phyloP scores from a whole-genome alignment of 345 rosid genomes.

The Psidium friedrichsthalianum region DNA sequence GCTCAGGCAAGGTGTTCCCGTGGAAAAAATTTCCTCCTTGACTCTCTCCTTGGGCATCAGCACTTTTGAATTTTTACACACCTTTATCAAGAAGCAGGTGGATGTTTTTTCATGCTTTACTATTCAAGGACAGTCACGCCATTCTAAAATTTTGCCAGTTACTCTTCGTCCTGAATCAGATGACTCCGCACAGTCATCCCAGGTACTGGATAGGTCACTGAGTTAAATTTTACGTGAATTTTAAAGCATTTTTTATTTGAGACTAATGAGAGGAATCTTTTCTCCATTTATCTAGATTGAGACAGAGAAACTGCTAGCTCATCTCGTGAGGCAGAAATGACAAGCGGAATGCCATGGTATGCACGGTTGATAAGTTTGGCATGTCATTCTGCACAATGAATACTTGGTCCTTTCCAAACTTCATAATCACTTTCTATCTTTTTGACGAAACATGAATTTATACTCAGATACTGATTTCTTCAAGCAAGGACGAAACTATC shows the following conservation, averaged over 20 bases:
- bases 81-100: conserved; percentile 86
- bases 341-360: conserved; percentile 84
- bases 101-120: background rate
- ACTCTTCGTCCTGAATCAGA: conserved; percentile 90
- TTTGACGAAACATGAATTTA: background rate
- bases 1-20: conserved; percentile 57
- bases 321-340: conserved; percentile 94
- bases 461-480: background rate
- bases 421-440: background rate
- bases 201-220: conserved; percentile 32
- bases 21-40: conserved; percentile 69
- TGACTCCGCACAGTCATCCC: conserved; percentile 98
- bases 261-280: background rate
- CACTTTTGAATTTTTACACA: conserved; percentile 82
- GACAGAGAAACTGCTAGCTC: conserved; percentile 95
- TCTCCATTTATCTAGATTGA: conserved; percentile 52
- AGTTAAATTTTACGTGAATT: background rate
- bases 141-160: conserved; percentile 39
- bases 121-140: background rate
- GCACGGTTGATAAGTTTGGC: conserved; percentile 2
- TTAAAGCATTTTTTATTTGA: background rate
- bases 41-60: conserved; percentile 99
- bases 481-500: background rate
- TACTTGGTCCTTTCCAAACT: background rate
- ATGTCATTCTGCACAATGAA: background rate